Evolutionary conservation across 805 yeast species (phyloP).

Genomic region (Schwanniomyces yamadae): DNA sequence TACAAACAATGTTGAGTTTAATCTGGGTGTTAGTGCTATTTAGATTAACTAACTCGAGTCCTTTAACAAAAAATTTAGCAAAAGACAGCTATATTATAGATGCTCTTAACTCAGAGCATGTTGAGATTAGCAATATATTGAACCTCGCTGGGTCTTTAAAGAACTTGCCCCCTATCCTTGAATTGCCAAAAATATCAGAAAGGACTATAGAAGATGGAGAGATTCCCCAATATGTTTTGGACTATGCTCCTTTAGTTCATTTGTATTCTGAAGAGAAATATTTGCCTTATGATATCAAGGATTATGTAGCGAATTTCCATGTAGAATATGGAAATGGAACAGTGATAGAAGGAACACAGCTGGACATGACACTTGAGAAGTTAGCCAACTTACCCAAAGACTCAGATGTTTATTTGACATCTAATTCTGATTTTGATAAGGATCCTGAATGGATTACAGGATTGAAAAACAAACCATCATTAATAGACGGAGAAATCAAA

Average conservation of each 20-base stretch:
- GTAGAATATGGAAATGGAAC: conserved; percentile 54
- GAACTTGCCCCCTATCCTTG: conserved; percentile 38
- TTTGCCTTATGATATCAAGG: conserved; percentile 75
- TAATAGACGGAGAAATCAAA: conserved; percentile 66
- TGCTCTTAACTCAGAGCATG: conserved; percentile 17
- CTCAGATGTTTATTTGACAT: conserved; percentile 54
- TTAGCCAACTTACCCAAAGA: conserved; percentile 29
- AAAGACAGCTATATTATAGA: conserved; percentile 20
- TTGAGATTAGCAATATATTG: conserved; percentile 24
- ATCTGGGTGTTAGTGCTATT: background rate
- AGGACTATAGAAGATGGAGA: conserved; percentile 49
- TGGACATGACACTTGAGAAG: conserved; percentile 28
- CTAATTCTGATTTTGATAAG: conserved; percentile 65
- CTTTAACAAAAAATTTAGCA: conserved; percentile 17
- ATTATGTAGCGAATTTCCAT: conserved; percentile 66
- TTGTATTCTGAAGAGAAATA: conserved; percentile 87
- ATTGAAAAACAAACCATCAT: conserved; percentile 58
- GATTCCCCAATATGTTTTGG: conserved; percentile 62
- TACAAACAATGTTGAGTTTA: background rate
- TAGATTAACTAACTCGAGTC: conserved; percentile 5
- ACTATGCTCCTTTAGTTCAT: conserved; percentile 75
- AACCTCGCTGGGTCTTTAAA: conserved; percentile 21
- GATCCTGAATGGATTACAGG: conserved; percentile 89
- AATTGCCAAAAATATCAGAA: conserved; percentile 30
- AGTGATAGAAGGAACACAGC: conserved; percentile 29